Evolutionary conservation across 2,329 filamentous ascomycete species (phyloP), one percentile per base, ranked within the genome.

Genomic region (Cladosporium sp.): DNA sequence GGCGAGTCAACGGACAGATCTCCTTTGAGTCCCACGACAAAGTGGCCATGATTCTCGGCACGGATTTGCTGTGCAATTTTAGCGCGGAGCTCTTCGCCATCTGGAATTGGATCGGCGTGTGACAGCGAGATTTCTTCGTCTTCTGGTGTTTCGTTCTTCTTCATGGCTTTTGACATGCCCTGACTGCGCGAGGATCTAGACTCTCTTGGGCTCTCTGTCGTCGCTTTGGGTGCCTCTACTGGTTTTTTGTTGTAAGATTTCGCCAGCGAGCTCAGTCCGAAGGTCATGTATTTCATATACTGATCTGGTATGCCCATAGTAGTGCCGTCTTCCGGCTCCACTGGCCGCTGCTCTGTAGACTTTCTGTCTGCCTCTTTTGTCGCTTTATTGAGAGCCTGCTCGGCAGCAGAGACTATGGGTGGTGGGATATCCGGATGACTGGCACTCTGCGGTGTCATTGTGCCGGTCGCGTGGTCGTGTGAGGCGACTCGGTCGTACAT

Each of bases 1-100:
- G 40, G 10, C 10, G 28, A 19, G 2, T 44, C 39, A 2, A 8
- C 17, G 1, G 52, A 55, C 32, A 89, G 78, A 35, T 86, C 79
- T 6, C 87, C 87, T 62, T 82, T 80, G 5, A 91, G 78, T 0
- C 88, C 88, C 57, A 92, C 82, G 20, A 91, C 74, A 65, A 85
- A 92, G 62, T 80, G 78, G 0, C 80, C 81, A n/a, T 68, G 64
- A 57, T 76, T 77, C 60, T 80, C 78, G 15, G 66, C 68, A 12
- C 60, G 68, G 28, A 75, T 73, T 54, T 78, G 76, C 1, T 61
- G 61, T 65, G 85, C 89, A 52, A 90, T 77, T 65, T 85, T 88
- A 62, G 80, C 82, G 66, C 86, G 80, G 64, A 86, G 77, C 20
- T 66, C 60, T 49, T 76, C 73, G 9, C 77, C 69, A 42, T 78